Percentiles rank a stretch among this genome's conserved stretches.
Evolutionary conservation across 352 stramenopile genomes (phyloP).

Genomic region (Phytophthora boehmeriae): DNA sequence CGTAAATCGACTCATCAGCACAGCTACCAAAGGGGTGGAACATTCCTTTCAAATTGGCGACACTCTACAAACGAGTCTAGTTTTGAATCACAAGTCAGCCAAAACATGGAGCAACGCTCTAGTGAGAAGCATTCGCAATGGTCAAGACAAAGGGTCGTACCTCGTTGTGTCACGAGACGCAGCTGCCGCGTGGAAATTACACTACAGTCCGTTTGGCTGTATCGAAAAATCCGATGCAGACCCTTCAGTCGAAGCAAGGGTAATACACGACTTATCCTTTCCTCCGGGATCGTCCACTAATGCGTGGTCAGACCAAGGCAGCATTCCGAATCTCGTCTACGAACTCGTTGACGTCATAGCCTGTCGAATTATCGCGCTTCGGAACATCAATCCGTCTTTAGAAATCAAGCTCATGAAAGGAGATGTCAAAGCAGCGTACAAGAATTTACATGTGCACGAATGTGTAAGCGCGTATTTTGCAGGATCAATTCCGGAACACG

Average conservation of each 20-base stretch:
- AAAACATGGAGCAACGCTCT: not conserved
- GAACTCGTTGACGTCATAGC: not conserved
- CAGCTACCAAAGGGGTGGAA: not conserved
- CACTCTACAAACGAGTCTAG: not conserved
- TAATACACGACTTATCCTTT: constrained; percentile 2
- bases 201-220: constrained; percentile 10
- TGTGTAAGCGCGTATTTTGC: not conserved
- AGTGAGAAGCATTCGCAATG: constrained; percentile 1
- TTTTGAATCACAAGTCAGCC: not conserved
- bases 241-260: constrained; percentile 2
- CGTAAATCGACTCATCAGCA: not conserved
- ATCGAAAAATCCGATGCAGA: not conserved
- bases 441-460: constrained; percentile 5
- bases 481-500: not conserved
- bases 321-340: not conserved
- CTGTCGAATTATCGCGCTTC: not conserved
- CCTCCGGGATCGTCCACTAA: not conserved
- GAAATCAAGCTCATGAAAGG: constrained; percentile 4
- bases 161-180: not conserved
- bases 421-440: not conserved
- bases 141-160: not conserved
- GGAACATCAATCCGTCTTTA: not conserved
- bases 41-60: not conserved
- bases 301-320: constrained; percentile 3
- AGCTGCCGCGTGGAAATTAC: not conserved